Conservation (phyloP, 2,329 filamentous ascomycete genomes). For the Colletotrichum abscissum region DNA sequence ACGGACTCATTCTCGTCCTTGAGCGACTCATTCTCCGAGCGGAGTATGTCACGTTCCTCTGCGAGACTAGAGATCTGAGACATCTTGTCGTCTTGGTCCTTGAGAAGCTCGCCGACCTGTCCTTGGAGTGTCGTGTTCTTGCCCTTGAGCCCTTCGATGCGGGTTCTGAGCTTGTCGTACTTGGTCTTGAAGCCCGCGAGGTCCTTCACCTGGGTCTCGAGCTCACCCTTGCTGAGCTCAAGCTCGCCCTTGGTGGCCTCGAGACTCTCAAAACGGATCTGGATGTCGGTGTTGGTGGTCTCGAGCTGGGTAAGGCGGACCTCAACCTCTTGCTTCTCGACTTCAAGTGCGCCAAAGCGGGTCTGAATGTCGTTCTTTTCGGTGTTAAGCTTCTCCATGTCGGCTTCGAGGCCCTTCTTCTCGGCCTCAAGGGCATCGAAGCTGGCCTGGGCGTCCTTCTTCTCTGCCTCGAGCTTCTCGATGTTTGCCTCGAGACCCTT, state of each 20-base stretch:
- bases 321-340: slow-evolving; percentile 25
- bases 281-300: slow-evolving; percentile 24
- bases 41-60: slow-evolving; percentile 29
- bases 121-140: slow-evolving; percentile 29
- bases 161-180: slow-evolving; percentile 32
- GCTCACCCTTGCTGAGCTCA: slow-evolving; percentile 17
- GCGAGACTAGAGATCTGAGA: slow-evolving; percentile 32
- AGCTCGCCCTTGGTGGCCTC: slow-evolving; percentile 31
- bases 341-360: slow-evolving; percentile 22
- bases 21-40: slow-evolving; percentile 27
- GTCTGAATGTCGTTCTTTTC: slow-evolving; percentile 17
- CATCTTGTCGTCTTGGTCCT: slow-evolving; percentile 33
- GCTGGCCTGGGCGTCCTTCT: slow-evolving; percentile 12
- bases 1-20: slow-evolving; percentile 34
- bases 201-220: slow-evolving; percentile 28
- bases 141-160: slow-evolving; percentile 28
- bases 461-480: slow-evolving; percentile 28
- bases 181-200: slow-evolving; percentile 32
- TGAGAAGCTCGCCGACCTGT: slow-evolving; percentile 28
- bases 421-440: slow-evolving; percentile 20
- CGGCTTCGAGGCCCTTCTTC: slow-evolving; percentile 25
- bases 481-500: slow-evolving; percentile 30
- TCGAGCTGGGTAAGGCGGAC: slow-evolving; percentile 25
- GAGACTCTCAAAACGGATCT: slow-evolving; percentile 22
- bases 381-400: slow-evolving; percentile 21